Base-by-base conservation (phyloP, 352 stramenopile genomes). In the Pythium rhizo-oryzae region DNA sequence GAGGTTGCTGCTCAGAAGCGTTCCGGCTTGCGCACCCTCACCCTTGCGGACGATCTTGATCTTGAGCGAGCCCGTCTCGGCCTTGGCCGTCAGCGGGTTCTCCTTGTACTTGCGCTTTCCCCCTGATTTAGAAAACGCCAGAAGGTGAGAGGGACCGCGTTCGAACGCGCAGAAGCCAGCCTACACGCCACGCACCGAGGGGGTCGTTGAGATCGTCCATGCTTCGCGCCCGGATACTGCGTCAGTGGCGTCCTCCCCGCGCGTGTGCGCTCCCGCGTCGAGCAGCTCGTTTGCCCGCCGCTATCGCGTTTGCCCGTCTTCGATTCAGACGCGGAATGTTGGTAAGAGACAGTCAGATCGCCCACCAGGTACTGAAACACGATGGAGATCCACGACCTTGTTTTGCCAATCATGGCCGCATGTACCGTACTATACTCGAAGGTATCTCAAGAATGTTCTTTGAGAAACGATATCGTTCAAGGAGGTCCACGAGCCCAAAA, bases 21-120 rank as follows among this genome's bases (percentile, higher is more conserved):
- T 28, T 11, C 1, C 19, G 25, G 33, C 50, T 15, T 49, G 37
- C 0, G 18, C 33, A 23, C 6, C 24, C 59, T 81, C 65, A 33
- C 83, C 79, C 46, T 82, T 85, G n/a, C 84, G 78, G 52, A 86
- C 51, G 69, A 95, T 92, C 77, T 93, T 93, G 75, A 95, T 84
- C 53, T 80, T 83, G 37, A 95, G 78, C 21, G 85, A 88, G 24
- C 87, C 87, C 18, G 52, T 90, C 73, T 93, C 87, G 6, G 84
- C 85, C 56, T 89, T 85, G 60, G 87, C 87, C 2, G 84, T 92
- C 49, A 95, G 78, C 21, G 85, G 74, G 51, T 89, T 91, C 63
- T 93, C 84, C 58, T 87, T 87, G 77, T 77, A 84, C 67, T 91
- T 93, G 63, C 78, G 82, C 73, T 93, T 93, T 19, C 71, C 77